Conservation (phyloP, 805 yeast genomes). For the Wickerhamiella domercqiae region DNA sequence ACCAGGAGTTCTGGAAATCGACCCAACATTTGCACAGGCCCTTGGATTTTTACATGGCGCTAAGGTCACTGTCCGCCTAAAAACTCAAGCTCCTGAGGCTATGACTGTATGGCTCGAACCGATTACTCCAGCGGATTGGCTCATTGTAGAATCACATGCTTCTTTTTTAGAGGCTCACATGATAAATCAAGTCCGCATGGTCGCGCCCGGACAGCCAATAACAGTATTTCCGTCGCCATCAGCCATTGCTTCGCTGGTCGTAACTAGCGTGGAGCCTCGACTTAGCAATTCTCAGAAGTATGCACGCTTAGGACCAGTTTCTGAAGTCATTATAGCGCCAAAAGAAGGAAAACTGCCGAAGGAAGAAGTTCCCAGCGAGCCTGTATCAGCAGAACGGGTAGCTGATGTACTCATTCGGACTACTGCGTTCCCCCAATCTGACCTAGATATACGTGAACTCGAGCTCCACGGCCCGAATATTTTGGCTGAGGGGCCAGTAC, state of each 20-base stretch:
- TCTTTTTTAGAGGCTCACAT: slow-evolving; percentile 56
- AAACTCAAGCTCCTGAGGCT: slow-evolving; percentile 37
- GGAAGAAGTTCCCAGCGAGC: slow-evolving; percentile 5
- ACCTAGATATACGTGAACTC: slow-evolving; percentile 5
- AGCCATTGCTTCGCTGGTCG: slow-evolving; percentile 40
- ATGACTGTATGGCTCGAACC: slow-evolving; percentile 66
- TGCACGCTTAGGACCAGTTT: slow-evolving; percentile 44
- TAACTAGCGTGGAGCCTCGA: slow-evolving; percentile 31
- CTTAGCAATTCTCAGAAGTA: slow-evolving; percentile 19
- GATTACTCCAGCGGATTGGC: slow-evolving; percentile 70
- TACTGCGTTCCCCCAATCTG: slow-evolving; percentile 8
- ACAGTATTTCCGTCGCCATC: slow-evolving; percentile 58
- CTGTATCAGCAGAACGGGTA: not conserved
- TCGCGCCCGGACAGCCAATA: slow-evolving; percentile 40
- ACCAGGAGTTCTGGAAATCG: slow-evolving; percentile 37
- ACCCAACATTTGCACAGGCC: slow-evolving; percentile 46
- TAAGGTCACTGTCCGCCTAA: slow-evolving; percentile 31
- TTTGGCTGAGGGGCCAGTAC: not conserved
- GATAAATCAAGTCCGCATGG: slow-evolving; percentile 67
- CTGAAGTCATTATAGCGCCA: slow-evolving; percentile 71
- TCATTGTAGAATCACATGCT: slow-evolving; percentile 70
- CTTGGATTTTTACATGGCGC: slow-evolving; percentile 33
- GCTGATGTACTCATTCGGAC: slow-evolving; percentile 3
- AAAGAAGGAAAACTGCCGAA: slow-evolving; percentile 17
- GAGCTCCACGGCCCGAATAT: slow-evolving; percentile 9